Evolutionary conservation across 257 asterid genomes (phyloP), one percentile per base, ranked within the genome.

Genomic region (Salvia hispanica): DNA sequence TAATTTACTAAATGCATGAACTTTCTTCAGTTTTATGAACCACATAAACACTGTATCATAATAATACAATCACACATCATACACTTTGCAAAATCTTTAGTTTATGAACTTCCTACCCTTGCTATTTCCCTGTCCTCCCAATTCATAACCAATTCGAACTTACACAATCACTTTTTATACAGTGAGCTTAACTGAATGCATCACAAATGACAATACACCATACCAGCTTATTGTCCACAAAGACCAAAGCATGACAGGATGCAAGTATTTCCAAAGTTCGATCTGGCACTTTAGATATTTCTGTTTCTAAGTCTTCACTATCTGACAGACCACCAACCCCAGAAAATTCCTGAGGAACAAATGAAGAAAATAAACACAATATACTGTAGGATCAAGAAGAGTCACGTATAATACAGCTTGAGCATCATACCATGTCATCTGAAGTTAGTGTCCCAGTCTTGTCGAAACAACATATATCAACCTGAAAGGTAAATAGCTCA

Each of bases 151-250:
- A 31, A 34, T 2, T 15, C 7, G 46, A 57, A 4, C 39, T 34
- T 73, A 40, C 43, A 6, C 44, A 73, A 52, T 47, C 42, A 63
- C 66, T 43, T 15, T 14, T 10, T 42, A 45, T 36, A 37, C 36
- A 73, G 34, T 42, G 52, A 46, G 42, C 45, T 34, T 31, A 28
- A 61, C 71, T 45, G 36, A 62, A 65, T 15, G 46, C 66, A 62
- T 63, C 36, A 50, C 48, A 33, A 28, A 58, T 5, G 40, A 55
- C 57, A 64, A 36, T 15, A 42, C 6, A 56, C 42, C 60, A 9
- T 92, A 93, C 99, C 99, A 93, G 92, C 82, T 93, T 93, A 78
- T 88, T 93, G 77, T 93, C 99, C 76, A 93, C 97, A 79, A 88
- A 93, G 78, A 93, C 97, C 92, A 93, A 78, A 18, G 99, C 92